A percentile compares a stretch with the other conserved stretches of the same genome.
Conservation (phyloP, 345 rosid genomes). For the Arabidopsis suecica region DNA sequence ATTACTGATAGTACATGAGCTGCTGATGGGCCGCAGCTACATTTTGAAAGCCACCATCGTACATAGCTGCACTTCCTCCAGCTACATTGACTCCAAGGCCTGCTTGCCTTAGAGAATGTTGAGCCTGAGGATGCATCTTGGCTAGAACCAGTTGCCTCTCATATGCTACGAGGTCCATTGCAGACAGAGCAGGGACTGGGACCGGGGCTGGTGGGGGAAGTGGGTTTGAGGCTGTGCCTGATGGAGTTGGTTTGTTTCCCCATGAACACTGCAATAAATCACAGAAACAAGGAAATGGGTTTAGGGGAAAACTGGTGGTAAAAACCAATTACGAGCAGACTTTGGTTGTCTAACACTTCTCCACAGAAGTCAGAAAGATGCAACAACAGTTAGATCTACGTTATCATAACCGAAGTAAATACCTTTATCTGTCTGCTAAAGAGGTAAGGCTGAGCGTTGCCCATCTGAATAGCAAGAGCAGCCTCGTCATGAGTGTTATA, state of each 20-base stretch:
- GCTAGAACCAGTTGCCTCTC: conserved; percentile 70
- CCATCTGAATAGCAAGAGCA: conserved; percentile 88
- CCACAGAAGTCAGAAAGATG: not conserved
- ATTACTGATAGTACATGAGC: conserved; percentile 82
- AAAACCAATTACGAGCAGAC: not conserved
- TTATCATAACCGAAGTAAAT: not conserved
- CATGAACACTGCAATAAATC: conserved; percentile 76
- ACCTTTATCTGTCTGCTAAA: conserved; percentile 85
- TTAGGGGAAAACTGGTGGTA: not conserved
- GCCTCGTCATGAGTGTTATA: conserved; percentile 80
- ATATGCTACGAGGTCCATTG: conserved; percentile 63
- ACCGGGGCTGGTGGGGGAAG: conserved; percentile 78
- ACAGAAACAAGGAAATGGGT: not conserved
- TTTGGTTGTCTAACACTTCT: not conserved
- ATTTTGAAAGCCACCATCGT: conserved; percentile 82
- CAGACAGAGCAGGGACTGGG: conserved; percentile 61
- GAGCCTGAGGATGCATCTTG: conserved; percentile 88
- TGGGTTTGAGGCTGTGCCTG: conserved; percentile 80
- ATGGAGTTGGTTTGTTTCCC: conserved; percentile 93
- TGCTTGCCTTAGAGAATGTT: conserved; percentile 76
- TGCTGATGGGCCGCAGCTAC: conserved; percentile 84
- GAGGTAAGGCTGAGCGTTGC: conserved; percentile 67
- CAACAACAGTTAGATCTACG: not conserved
- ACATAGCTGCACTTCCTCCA: conserved; percentile 74
- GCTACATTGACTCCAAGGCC: conserved; percentile 73